A percentile compares a stretch with the other conserved stretches of the same genome.
phyloP scores from a whole-genome alignment of 2,329 filamentous ascomycete genomes.

The Monosporascus sp. region DNA sequence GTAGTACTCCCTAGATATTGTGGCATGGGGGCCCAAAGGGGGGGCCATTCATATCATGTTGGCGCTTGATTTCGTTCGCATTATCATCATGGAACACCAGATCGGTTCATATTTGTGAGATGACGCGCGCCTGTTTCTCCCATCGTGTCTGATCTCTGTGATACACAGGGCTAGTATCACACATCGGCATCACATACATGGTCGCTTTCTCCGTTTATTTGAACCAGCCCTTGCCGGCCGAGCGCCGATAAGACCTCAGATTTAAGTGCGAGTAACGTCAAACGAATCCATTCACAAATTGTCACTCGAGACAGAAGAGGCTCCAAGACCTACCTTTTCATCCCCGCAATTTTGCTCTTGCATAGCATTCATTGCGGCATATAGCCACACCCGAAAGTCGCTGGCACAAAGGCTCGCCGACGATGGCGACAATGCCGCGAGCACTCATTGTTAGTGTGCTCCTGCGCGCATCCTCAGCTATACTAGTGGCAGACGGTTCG shows the following conservation, averaged over 20 bases:
- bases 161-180: too few species aligned
- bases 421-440: conserved; percentile 11
- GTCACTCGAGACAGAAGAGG: neutral
- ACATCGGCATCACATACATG: neutral
- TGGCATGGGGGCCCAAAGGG: too few species aligned
- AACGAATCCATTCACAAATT: neutral
- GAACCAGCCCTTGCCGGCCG: neutral
- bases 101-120: too few species aligned
- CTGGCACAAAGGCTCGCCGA: conserved; percentile 1
- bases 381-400: conserved; percentile 6
- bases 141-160: too few species aligned
- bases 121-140: too few species aligned
- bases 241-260: neutral
- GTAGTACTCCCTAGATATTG: too few species aligned
- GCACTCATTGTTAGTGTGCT: conserved; percentile 12
- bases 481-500: conserved; percentile 43
- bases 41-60: too few species aligned
- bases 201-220: neutral
- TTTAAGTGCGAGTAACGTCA: neutral
- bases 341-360: conserved; percentile 4
- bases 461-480: conserved; percentile 18
- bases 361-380: neutral
- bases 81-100: too few species aligned
- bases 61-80: too few species aligned
- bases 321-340: neutral